phyloP scores from a whole-genome alignment of 2,329 filamentous ascomycete species.

The Aspergillus sp. region DNA sequence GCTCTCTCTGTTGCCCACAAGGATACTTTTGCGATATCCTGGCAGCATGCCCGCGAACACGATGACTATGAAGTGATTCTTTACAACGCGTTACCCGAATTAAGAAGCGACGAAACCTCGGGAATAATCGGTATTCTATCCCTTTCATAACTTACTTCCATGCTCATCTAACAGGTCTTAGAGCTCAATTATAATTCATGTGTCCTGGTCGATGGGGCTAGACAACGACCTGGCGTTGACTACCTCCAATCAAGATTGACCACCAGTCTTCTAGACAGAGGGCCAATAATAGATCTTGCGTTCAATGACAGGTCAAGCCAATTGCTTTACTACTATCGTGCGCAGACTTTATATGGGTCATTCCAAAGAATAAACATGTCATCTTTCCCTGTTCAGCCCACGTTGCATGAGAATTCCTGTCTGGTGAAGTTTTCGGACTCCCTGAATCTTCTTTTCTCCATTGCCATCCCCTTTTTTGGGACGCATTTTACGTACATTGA shows the following conservation, averaged over 20 bases:
- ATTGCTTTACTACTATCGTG: constrained; percentile 35
- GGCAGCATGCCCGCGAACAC: constrained; percentile 27
- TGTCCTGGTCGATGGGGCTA: constrained; percentile 17
- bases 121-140: constrained; percentile 18
- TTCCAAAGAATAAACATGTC: constrained; percentile 31
- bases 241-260: background rate
- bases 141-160: background rate
- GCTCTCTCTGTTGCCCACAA: constrained; percentile 26
- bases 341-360: constrained; percentile 33
- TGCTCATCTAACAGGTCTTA: constrained; percentile 11
- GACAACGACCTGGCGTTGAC: background rate
- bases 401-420: constrained; percentile 22
- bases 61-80: constrained; percentile 28
- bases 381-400: constrained; percentile 13
- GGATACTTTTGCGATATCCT: constrained; percentile 38
- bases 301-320: constrained; percentile 40
- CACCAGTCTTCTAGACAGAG: constrained; percentile 7
- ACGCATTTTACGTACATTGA: constrained; percentile 27
- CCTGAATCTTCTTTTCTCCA: constrained; percentile 33
- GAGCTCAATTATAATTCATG: constrained; percentile 20
- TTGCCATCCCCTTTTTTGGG: constrained; percentile 42
- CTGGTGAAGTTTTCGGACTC: constrained; percentile 24
- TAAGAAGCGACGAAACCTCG: constrained; percentile 3
- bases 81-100: constrained; percentile 22
- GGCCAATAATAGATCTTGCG: constrained; percentile 28